These are phyloP conservation scores for Maudiozyma turicensis DNA, from an alignment of 805 yeast genomes.

Conservation along the genomic window DNA sequence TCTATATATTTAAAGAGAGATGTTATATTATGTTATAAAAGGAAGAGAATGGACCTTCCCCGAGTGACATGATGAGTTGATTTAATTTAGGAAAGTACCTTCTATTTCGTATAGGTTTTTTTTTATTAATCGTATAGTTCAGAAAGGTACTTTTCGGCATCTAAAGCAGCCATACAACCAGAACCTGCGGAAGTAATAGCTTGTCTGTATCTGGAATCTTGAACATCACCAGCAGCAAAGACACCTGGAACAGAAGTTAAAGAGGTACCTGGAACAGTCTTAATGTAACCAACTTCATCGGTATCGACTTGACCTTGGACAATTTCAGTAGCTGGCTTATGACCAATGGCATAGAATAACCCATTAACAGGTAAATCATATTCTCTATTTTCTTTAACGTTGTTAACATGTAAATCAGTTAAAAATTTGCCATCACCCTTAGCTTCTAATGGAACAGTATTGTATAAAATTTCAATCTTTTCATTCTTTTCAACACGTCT, in stretches of 20 bases:
- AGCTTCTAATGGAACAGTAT: slow-evolving; percentile 79
- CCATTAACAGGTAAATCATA: slow-evolving; percentile 74
- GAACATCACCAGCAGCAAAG: slow-evolving; percentile 98
- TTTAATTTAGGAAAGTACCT: too few species aligned
- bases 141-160: slow-evolving; percentile 75
- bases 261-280: slow-evolving; percentile 84
- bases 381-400: slow-evolving; percentile 62
- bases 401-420: slow-evolving; percentile 51
- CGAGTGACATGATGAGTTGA: too few species aligned
- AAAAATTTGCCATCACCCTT: slow-evolving; percentile 89
- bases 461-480: slow-evolving; percentile 83
- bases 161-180: slow-evolving; percentile 99
- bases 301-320: slow-evolving; percentile 70
- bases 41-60: too few species aligned
- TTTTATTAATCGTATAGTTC: slow-evolving; percentile 34
- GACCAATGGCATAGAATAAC: slow-evolving; percentile 96
- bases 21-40: too few species aligned
- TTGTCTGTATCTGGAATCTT: slow-evolving; percentile 94
- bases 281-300: slow-evolving; percentile 81
- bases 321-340: slow-evolving; percentile 85
- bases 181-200: slow-evolving; percentile 99
- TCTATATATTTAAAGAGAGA: too few species aligned
- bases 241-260: slow-evolving; percentile 82
- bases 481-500: slow-evolving; percentile 78
- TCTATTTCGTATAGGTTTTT: neutral